Percentiles rank a stretch among this genome's conserved stretches.
Evolutionary conservation across 805 yeast genomes (phyloP).

Genomic region (Komagataella populi): DNA sequence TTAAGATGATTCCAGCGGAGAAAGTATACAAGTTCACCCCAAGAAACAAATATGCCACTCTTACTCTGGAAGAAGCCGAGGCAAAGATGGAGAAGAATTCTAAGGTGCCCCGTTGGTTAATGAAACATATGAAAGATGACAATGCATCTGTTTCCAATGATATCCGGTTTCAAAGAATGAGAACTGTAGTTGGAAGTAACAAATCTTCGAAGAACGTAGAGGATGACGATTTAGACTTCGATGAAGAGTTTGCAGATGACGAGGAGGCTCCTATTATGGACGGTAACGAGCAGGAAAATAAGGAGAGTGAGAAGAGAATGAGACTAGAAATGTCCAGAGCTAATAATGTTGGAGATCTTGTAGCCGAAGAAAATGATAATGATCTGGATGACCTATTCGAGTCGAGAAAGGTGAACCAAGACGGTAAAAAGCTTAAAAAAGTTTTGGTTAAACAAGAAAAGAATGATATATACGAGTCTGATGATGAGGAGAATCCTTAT

Average conservation of each 20-base stretch:
- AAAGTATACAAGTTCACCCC: conserved; percentile 90
- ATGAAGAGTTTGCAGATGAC: conserved; percentile 96
- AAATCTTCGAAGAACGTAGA: conserved; percentile 37
- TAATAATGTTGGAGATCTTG: conserved; percentile 40
- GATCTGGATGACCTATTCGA: conserved; percentile 64
- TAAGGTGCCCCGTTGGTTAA: conserved; percentile 83
- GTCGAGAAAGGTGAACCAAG: conserved; percentile 67
- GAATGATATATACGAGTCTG: conserved; percentile 79
- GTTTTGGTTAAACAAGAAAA: conserved; percentile 78
- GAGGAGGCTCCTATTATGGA: conserved; percentile 98
- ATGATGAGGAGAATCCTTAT: conserved; percentile 72
- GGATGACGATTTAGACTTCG: conserved; percentile 86
- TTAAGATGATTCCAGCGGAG: conserved; percentile 90
- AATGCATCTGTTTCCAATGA: conserved; percentile 28
- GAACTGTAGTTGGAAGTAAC: conserved; percentile 25
- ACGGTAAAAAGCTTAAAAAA: conserved; percentile 75
- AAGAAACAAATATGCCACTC: conserved; percentile 83
- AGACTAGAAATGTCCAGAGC: conserved; percentile 80
- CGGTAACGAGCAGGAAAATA: conserved; percentile 91
- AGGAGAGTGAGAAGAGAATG: conserved; percentile 72
- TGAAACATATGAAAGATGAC: conserved; percentile 72
- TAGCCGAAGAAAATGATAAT: conserved; percentile 48
- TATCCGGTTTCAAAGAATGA: conserved; percentile 22
- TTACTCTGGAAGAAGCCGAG: conserved; percentile 94
- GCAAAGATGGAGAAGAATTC: conserved; percentile 76